Conservation (phyloP, 306 rosid genomes). For the Begonia masoniana region DNA sequence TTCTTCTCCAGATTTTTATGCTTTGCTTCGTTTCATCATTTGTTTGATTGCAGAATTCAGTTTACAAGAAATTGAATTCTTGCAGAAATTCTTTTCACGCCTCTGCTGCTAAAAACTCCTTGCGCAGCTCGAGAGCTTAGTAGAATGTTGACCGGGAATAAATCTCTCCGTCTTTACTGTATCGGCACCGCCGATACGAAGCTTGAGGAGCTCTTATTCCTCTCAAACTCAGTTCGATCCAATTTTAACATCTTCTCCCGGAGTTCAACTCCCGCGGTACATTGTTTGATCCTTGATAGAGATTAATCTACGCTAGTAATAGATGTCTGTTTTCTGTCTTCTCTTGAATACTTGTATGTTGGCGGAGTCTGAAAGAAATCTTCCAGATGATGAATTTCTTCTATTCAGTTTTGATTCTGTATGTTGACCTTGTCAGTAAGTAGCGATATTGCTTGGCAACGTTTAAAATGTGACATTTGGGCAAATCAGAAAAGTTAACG, state of each 20-base stretch:
- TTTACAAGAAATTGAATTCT: neutral
- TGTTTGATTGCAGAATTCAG: neutral
- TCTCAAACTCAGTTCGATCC: conserved; percentile 49
- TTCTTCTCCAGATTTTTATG: neutral
- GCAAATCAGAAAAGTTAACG: too few relatives aligned
- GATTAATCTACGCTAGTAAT: too few relatives aligned
- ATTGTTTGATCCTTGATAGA: neutral
- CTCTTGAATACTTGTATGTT: too few relatives aligned
- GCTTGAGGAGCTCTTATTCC: conserved; percentile 66
- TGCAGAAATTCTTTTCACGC: neutral
- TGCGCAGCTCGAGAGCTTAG: neutral
- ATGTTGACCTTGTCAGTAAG: too few relatives aligned
- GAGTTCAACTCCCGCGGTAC: conserved; percentile 28
- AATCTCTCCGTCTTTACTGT: conserved; percentile 44
- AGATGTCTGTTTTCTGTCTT: too few relatives aligned
- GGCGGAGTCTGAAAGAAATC: neutral
- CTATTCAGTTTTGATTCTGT: too few relatives aligned
- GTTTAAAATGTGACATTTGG: too few relatives aligned
- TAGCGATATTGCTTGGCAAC: too few relatives aligned
- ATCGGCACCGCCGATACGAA: conserved; percentile 79
- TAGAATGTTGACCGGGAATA: conserved; percentile 15
- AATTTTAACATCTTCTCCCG: conserved; percentile 42
- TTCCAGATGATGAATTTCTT: too few relatives aligned
- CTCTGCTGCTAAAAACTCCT: neutral
- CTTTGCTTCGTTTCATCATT: neutral